Evolutionary conservation across 2,329 filamentous ascomycete species (phyloP).

Genomic region (Fulvia fulva): DNA sequence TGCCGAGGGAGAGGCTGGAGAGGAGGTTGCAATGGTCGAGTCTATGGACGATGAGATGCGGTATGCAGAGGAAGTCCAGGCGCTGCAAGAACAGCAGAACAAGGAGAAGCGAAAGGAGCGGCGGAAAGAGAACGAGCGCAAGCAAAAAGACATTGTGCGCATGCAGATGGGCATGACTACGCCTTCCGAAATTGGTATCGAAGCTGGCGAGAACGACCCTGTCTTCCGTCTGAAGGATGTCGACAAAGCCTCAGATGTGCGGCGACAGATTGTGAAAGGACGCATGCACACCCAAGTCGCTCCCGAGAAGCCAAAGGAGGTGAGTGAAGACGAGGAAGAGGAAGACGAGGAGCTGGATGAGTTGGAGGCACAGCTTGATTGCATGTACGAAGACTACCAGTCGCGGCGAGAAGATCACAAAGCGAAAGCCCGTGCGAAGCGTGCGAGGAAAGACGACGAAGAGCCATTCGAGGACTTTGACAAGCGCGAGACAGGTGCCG

Average conservation of each 20-base stretch:
- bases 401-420: conserved; percentile 75
- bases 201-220: conserved; percentile 57
- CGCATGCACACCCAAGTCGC: conserved; percentile 69
- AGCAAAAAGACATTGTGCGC: conserved; percentile 89
- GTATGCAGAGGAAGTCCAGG: conserved; percentile 82
- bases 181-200: conserved; percentile 92
- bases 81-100: conserved; percentile 73
- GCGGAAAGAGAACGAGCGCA: conserved; percentile 85
- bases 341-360: conserved; percentile 74
- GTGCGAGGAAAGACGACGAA: conserved; percentile 72
- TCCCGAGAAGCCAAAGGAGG: conserved; percentile 39
- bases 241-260: conserved; percentile 68
- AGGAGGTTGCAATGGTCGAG: conserved; percentile 73
- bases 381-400: conserved; percentile 80
- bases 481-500: conserved; percentile 56
- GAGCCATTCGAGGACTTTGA: conserved; percentile 86
- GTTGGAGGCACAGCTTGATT: conserved; percentile 80
- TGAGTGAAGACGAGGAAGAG: conserved; percentile 50
- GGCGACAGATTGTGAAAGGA: conserved; percentile 64
- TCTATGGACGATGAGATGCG: conserved; percentile 92
- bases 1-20: conserved; percentile 40
- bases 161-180: conserved; percentile 97
- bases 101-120: conserved; percentile 77
- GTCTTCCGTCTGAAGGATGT: conserved; percentile 84
- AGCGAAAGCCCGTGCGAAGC: conserved; percentile 86